Percentiles rank a stretch among this genome's conserved stretches.
These are phyloP conservation scores for Fragosphaeria purpurea DNA, from an alignment of 2,329 filamentous ascomycete genomes.

Conservation along the genomic window DNA sequence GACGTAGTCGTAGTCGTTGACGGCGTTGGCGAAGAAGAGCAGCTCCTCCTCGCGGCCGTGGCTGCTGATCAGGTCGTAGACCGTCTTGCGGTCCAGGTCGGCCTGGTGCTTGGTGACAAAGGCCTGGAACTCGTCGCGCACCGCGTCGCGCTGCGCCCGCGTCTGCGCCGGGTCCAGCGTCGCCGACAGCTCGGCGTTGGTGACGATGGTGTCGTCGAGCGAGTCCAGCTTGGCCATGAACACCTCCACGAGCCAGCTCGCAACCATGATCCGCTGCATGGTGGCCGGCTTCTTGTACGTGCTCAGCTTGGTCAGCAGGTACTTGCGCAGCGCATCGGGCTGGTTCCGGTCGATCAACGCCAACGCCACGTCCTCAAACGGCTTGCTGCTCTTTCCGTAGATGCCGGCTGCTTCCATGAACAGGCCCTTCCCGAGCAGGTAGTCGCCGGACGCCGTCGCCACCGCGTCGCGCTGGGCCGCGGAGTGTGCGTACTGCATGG, in stretches of 20 bases:
- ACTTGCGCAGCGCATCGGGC: conserved; percentile 82
- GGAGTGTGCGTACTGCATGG: conserved; percentile 74
- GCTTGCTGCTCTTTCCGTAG: conserved; percentile 91
- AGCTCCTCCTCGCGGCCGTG: conserved; percentile 91
- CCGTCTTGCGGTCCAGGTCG: conserved; percentile 83
- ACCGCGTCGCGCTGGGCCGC: conserved; percentile 79
- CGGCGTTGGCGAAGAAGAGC: conserved; percentile 76
- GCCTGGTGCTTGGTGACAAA: conserved; percentile 78
- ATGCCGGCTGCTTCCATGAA: conserved; percentile 80
- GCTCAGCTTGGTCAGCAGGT: conserved; percentile 73
- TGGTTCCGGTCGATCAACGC: conserved; percentile 84
- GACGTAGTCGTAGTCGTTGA: conserved; percentile 91
- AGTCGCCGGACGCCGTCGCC: conserved; percentile 83
- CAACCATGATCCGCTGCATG: conserved; percentile 94
- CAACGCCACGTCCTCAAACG: conserved; percentile 91
- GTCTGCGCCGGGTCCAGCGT: conserved; percentile 55
- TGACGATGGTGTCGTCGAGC: conserved; percentile 87
- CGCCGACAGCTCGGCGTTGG: conserved; percentile 71
- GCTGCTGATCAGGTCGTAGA: conserved; percentile 91
- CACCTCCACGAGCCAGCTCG: conserved; percentile 88
- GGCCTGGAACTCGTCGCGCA: conserved; percentile 74
- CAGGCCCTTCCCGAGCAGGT: conserved; percentile 69
- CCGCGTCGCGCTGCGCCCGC: conserved; percentile 57
- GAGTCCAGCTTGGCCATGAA: conserved; percentile 97
- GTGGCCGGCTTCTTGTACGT: conserved; percentile 70